phyloP scores from a whole-genome alignment of 2,329 filamentous ascomycete species.

The Aspergillus candidus region DNA sequence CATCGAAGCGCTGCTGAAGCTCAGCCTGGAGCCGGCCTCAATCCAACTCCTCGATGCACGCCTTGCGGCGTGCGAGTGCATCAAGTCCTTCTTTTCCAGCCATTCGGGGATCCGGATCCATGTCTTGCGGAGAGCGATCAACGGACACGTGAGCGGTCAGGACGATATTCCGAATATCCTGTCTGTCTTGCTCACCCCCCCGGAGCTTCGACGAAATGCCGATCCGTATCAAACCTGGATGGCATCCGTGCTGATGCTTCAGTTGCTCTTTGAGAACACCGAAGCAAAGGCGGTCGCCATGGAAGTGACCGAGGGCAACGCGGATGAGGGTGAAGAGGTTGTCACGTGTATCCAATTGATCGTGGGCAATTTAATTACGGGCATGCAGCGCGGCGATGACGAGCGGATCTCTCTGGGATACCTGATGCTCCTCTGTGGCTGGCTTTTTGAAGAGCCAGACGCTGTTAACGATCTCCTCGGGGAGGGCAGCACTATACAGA shows the following conservation, averaged over 20 bases:
- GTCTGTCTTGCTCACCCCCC: conserved; percentile 68
- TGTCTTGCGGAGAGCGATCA: conserved; percentile 82
- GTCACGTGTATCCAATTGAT: conserved; percentile 89
- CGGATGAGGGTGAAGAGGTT: conserved; percentile 83
- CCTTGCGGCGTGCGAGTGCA: conserved; percentile 77
- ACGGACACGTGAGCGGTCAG: conserved; percentile 69
- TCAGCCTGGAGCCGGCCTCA: conserved; percentile 64
- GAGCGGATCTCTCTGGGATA: conserved; percentile 76
- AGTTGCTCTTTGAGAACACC: conserved; percentile 73
- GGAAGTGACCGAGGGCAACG: conserved; percentile 81
- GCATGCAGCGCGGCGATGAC: conserved; percentile 69
- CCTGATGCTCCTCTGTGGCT: conserved; percentile 78
- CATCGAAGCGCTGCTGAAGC: conserved; percentile 83
- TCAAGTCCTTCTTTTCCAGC: conserved; percentile 85
- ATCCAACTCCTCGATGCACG: conserved; percentile 70
- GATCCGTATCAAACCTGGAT: conserved; percentile 91
- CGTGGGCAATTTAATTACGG: conserved; percentile 75
- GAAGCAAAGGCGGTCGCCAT: conserved; percentile 75
- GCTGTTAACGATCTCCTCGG: conserved; percentile 88
- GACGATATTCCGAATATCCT: conserved; percentile 86
- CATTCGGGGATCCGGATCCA: conserved; percentile 77
- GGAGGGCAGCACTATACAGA: conserved; percentile 89
- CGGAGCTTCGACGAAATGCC: conserved; percentile 53
- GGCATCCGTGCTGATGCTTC: conserved; percentile 77
- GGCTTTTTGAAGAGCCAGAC: conserved; percentile 87